Base-by-base conservation (phyloP, 2,329 filamentous ascomycete species). In the Zopfia rhizophila region DNA sequence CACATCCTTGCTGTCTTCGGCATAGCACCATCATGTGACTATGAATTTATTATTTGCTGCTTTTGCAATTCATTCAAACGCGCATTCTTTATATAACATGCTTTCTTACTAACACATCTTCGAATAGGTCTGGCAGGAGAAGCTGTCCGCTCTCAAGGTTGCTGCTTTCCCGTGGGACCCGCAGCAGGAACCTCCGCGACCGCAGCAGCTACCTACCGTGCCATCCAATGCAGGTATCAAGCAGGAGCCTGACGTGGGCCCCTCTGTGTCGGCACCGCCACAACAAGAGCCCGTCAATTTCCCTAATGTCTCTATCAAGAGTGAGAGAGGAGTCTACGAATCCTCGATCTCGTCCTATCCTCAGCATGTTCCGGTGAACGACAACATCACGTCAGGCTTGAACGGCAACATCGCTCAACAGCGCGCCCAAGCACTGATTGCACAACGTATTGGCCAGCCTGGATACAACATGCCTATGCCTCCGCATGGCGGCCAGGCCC, bases 101-200 rank as follows among this genome's bases (percentile, higher is more conserved):
- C 55, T n/a, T n/a, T n/a, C n/a, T 58, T 47, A 61, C 65, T 63
- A 53, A 67, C 38, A 40, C 14, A n/a, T n/a, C n/a, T 36, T 35
- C 24, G 19, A 29, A 52, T 40, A 97, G 92, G 90, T 87, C 76
- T 99, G 94, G 94, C 92, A 97, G 79, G 82, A 87, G 63, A 97
- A 95, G 74, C 82, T 99, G 24, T 89, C 92, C 1, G 85, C 86
- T 59, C 85, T 95, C 56, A 85, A 88, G 57, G 88, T 97, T 51
- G 94, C 94, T 48, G 79, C 84, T 45, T 97, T 97, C 70, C 93
- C 94, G 8, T 99, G 94, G 94, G 94, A 99, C 68, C 93, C 94
- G 30, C 87, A 66, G 42, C 66, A 65, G 16, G 66, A 69, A 45
- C 86, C 89, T 39, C 82, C 83, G 38, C 70, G 69, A 53, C 75